Percentiles rank a stretch among this genome's conserved stretches.
phyloP scores from a whole-genome alignment of 768 basidiomycete species.

The Amanita rubescens region DNA sequence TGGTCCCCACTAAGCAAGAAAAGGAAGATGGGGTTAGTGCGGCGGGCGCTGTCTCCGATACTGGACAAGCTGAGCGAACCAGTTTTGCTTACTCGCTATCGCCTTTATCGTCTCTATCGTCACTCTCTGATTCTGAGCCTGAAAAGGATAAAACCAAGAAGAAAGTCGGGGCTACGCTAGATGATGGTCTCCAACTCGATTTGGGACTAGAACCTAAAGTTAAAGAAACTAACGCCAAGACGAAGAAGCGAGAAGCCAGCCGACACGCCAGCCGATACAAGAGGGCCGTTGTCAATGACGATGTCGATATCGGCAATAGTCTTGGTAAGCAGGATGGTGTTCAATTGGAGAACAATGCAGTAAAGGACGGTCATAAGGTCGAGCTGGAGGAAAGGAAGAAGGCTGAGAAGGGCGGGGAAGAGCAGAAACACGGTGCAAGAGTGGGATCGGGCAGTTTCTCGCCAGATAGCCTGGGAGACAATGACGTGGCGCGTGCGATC shows the following conservation, averaged over 20 bases:
- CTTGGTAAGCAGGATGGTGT: conserved; percentile 3
- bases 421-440: neutral
- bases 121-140: neutral
- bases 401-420: neutral
- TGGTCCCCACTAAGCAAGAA: neutral
- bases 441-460: conserved; percentile 7
- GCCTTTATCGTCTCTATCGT: conserved; percentile 1
- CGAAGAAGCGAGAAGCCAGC: neutral
- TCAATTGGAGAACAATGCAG: neutral
- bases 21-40: neutral
- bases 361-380: neutral
- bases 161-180: neutral
- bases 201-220: neutral
- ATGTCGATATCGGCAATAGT: neutral
- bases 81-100: neutral
- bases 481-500: conserved; percentile 20
- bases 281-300: neutral
- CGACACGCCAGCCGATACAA: neutral
- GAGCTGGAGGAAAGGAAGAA: neutral
- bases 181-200: neutral
- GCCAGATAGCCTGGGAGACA: conserved; percentile 16
- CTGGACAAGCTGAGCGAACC: neutral
- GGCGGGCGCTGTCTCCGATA: neutral
- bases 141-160: neutral
- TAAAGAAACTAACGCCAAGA: neutral